Base-by-base conservation (phyloP, 768 basidiomycete species). In the Tulasnella sp. region DNA sequence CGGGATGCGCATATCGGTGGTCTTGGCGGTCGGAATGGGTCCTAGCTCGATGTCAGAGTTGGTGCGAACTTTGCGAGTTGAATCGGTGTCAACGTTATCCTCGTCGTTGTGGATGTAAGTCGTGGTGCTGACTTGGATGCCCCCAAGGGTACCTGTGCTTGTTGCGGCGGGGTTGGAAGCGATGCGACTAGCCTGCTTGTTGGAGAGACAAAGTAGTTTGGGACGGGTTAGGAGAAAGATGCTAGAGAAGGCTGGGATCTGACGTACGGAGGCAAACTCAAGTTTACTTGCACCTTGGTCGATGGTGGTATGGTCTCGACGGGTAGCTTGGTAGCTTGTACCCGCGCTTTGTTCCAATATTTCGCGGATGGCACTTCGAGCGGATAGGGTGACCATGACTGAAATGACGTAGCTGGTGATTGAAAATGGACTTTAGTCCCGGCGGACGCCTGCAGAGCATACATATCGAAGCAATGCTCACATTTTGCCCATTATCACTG, bases 401-500 rank as follows among this genome's bases (percentile, higher is more conserved):
- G 62, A 72, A 7, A 72, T 72, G 34, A 62, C 71, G 37, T 72
- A 72, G 17, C 71, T 72, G 34, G 22, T 8, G 42, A 22, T 70
- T 5, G 32, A 14, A 22, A 59, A 32, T 5, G 32, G 22, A 8
- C 5, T 12, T 59, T 29, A 59, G 52, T 59, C 52, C 52, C 8
- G n/a, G n/a, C 26, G 9, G 9, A 0, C 1, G 26, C 22, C 52
- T 0, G 22, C 26, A 59, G 26, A 59, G 7, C 26, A 32, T 11
- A 26, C 16, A 35, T 29, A 5, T 32, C 14, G 22, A 17, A 34
- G 29, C 16, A 39, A 19, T 17, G 32, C 71, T 37, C 12, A 63
- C 71, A 72, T 39, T 65, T 72, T 72, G 22, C 71, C 71, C 71
- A 72, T 72, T 6, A 63, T 37, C 59, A 72, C 69, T 70, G 34